phyloP scores from a whole-genome alignment of 495 filamentous ascomycete genomes.

The Aspergillus bridgeri region DNA sequence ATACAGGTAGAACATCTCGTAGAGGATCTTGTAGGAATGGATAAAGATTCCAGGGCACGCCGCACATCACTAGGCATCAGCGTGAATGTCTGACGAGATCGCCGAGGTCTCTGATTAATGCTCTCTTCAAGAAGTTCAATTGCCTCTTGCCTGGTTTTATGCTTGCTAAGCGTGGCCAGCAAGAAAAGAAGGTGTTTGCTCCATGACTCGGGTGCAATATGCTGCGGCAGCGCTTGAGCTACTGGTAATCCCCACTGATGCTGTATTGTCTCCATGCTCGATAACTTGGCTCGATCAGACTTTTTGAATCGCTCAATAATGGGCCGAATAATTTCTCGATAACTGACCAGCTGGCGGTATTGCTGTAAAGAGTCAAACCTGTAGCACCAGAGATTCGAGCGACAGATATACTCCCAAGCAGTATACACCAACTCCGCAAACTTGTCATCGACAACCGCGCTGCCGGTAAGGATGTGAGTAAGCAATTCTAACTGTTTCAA shows the following conservation, averaged over 20 bases:
- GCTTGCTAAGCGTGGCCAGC: not conserved
- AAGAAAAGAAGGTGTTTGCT: constrained; percentile 1
- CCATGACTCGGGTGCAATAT: not conserved
- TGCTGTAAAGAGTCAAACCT: not conserved
- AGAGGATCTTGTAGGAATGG: too few species aligned
- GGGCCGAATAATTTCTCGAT: not conserved
- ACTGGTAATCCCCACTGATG: not conserved
- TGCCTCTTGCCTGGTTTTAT: not conserved
- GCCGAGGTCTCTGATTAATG: not conserved
- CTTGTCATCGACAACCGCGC: not conserved
- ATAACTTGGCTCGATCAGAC: not conserved
- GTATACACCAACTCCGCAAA: not conserved
- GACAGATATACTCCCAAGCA: not conserved
- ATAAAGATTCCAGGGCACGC: not conserved
- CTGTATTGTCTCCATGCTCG: not conserved
- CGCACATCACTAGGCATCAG: constrained; percentile 1
- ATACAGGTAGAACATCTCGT: too few species aligned
- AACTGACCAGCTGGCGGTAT: not conserved
- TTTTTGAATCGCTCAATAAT: not conserved
- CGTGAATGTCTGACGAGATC: not conserved
- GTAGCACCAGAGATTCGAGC: not conserved
- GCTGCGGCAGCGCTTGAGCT: not conserved
- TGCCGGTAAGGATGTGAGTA: not conserved
- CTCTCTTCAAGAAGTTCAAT: not conserved
- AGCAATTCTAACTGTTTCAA: not conserved